Evolutionary conservation across 1,139 yeast genomes (phyloP).

Genomic region (Debaryomyces udenii): DNA sequence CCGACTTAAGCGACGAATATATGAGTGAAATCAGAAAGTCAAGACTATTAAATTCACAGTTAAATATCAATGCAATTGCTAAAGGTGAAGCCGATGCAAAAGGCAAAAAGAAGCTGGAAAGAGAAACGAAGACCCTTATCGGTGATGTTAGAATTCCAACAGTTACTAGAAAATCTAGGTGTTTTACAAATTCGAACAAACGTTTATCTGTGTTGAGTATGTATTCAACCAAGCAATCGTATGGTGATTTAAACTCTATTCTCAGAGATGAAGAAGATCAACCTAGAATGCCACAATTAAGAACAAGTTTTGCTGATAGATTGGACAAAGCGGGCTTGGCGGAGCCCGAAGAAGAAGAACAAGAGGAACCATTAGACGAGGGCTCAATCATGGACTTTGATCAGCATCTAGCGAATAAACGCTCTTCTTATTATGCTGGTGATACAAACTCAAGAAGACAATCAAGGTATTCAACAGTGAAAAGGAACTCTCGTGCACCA

Average conservation of each 20-base stretch:
- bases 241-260: conserved; percentile 60
- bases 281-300: conserved; percentile 31
- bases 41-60: conserved; percentile 46
- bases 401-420: conserved; percentile 44
- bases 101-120: conserved; percentile 18
- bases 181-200: conserved; percentile 63
- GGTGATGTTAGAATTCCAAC: conserved; percentile 69
- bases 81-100: conserved; percentile 23
- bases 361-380: conserved; percentile 36
- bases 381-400: conserved; percentile 48
- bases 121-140: conserved; percentile 41
- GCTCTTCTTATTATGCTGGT: conserved; percentile 39
- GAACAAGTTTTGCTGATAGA: conserved; percentile 50
- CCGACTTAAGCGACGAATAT: conserved; percentile 49
- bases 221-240: conserved; percentile 69
- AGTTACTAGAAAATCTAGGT: conserved; percentile 68
- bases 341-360: conserved; percentile 32
- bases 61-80: conserved; percentile 35
- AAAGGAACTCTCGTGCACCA: conserved; percentile 30
- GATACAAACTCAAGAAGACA: conserved; percentile 22
- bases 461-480: conserved; percentile 26
- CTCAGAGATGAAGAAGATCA: conserved; percentile 41
- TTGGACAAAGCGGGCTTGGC: conserved; percentile 41
- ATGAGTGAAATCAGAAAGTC: conserved; percentile 49
- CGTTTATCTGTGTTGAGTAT: conserved; percentile 70